Evolutionary conservation across 1,284 basidiomycete genomes (phyloP).

Genomic region (Ceratobasidium sp.): DNA sequence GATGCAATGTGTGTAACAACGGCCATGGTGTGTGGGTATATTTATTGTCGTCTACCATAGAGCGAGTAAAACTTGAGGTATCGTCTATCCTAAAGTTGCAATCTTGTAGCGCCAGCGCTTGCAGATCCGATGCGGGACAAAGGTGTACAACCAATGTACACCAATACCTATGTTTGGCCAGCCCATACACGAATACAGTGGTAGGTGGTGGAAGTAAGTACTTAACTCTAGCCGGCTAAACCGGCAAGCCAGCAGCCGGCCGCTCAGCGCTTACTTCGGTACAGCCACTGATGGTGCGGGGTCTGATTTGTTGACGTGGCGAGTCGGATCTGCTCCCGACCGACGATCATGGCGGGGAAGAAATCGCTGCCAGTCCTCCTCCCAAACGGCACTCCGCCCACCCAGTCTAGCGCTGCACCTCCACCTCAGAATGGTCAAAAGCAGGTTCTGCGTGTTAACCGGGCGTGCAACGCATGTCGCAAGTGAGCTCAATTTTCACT

Average conservation of each 20-base stretch:
- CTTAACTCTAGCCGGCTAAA: too few relatives aligned
- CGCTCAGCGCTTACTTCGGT: not conserved
- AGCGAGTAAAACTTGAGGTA: not conserved
- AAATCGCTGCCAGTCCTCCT: conserved; percentile 22
- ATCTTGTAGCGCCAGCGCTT: not conserved
- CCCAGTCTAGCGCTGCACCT: not conserved
- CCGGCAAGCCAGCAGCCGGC: too few relatives aligned
- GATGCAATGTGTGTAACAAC: not conserved
- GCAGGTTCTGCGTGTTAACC: conserved; percentile 44
- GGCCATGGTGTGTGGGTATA: not conserved
- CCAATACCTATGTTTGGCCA: not conserved
- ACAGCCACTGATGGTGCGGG: conserved; percentile 40
- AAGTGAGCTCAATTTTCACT: conserved; percentile 40
- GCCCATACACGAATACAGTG: too few relatives aligned
- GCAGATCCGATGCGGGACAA: not conserved
- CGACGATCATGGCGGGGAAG: conserved; percentile 33
- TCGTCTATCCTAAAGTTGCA: not conserved
- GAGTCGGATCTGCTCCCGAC: conserved; percentile 1
- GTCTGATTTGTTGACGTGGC: conserved; percentile 24
- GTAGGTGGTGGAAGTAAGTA: too few relatives aligned
- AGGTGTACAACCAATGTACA: not conserved
- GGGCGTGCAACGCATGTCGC: conserved; percentile 45
- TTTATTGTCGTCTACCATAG: not conserved
- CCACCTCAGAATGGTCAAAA: conserved; percentile 30
- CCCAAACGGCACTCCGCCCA: conserved; percentile 17